A percentile compares a stretch with the other conserved stretches of the same genome.
Conservation (phyloP, 768 basidiomycete genomes). For the Mycena pura region DNA sequence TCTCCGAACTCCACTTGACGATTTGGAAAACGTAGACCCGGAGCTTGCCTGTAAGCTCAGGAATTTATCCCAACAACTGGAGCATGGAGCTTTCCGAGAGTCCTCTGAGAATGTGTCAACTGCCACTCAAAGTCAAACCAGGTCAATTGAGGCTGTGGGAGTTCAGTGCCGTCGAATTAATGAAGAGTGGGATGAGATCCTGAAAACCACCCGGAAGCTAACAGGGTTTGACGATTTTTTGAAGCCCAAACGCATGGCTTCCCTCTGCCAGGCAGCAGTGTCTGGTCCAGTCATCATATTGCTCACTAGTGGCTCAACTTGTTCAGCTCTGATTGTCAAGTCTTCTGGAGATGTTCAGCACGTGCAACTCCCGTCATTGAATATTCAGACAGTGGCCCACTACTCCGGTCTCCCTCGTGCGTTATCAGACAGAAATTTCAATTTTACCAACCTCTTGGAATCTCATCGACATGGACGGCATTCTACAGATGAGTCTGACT, state of each 20-base stretch:
- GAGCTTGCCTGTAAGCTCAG: constrained; percentile 6
- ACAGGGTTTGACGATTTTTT: constrained; percentile 32
- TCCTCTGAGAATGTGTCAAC: constrained; percentile 11
- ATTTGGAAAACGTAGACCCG: neutral
- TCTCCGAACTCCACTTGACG: constrained; percentile 4
- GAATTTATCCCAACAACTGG: neutral
- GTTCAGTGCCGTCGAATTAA: constrained; percentile 25
- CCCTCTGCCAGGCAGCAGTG: neutral
- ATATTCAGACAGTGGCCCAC: neutral
- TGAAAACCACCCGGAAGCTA: constrained; percentile 16
- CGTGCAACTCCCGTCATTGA: neutral
- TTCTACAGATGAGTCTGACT: too few relatives aligned
- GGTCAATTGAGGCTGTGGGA: constrained; percentile 27
- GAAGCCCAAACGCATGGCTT: constrained; percentile 8
- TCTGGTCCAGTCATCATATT: constrained; percentile 23
- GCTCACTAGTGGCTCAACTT: constrained; percentile 14
- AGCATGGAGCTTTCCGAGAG: constrained; percentile 13
- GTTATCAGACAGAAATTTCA: neutral
- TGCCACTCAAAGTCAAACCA: constrained; percentile 8
- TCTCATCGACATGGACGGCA: too few relatives aligned
- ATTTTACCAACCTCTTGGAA: neutral
- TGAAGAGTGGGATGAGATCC: constrained; percentile 26
- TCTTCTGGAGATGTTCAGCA: neutral
- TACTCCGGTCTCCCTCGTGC: neutral
- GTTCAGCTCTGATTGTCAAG: constrained; percentile 16